Percentiles rank a stretch among this genome's conserved stretches.
Evolutionary conservation across 2,329 filamentous ascomycete species (phyloP).

Genomic region (Xylaria sp.): DNA sequence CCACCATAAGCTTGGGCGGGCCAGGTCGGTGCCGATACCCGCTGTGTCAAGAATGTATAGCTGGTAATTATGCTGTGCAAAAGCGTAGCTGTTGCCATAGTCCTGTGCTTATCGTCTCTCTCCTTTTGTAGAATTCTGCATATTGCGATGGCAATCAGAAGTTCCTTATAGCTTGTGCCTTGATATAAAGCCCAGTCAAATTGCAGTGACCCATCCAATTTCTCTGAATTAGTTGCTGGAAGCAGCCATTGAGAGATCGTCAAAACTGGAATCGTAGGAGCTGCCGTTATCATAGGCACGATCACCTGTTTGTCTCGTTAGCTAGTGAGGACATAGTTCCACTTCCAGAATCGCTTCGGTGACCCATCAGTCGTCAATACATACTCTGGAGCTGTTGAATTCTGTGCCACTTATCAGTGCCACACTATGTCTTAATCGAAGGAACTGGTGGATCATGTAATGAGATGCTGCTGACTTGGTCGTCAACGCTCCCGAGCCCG

Average conservation of each 20-base stretch:
- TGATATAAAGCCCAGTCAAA: constrained; percentile 12
- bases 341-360: background rate
- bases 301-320: constrained; percentile 15
- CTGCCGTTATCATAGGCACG: constrained; percentile 22
- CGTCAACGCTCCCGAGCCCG: background rate
- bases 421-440: constrained; percentile 22
- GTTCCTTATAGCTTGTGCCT: constrained; percentile 18
- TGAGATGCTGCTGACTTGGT: constrained; percentile 3
- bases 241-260: background rate
- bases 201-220: background rate
- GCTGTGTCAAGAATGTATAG: constrained; percentile 12
- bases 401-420: constrained; percentile 21
- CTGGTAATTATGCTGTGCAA: constrained; percentile 18
- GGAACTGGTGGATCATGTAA: constrained; percentile 28
- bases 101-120: background rate
- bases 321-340: background rate
- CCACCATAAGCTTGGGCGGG: background rate
- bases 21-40: background rate
- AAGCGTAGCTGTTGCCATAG: constrained; percentile 9
- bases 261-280: background rate
- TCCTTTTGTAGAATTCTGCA: background rate
- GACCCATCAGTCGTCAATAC: background rate
- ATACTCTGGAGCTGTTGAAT: constrained; percentile 31
- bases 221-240: background rate
- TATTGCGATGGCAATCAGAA: constrained; percentile 12